Evolutionary conservation across 2,329 filamentous ascomycete species (phyloP), one percentile per base, ranked within the genome.

Genomic region (Fusarium zealandicum): DNA sequence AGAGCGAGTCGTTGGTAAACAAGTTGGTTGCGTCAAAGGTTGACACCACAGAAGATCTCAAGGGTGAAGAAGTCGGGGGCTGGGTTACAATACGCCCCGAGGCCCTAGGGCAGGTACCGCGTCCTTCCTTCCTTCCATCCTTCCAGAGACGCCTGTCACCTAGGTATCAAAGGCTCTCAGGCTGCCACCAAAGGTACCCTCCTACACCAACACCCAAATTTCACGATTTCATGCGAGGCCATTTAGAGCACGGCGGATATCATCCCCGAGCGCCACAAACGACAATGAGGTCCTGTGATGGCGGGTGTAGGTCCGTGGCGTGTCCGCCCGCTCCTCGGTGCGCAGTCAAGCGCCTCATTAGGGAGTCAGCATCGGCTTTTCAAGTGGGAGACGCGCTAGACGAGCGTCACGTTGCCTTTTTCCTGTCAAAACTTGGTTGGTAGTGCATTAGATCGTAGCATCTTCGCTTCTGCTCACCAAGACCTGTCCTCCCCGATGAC

Each of bases 301-400:
- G 48, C 56, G 55, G 59, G 40, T 44, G 50, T 51, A 61, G 64
- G 59, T 61, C 64, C 64, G 61, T 65, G 56, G 64, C 64, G 61
- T 58, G 42, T 58, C 60, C 51, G 49, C 52, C 57, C 62, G 63
- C 51, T 37, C 30, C 35, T 51, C 45, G 31, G 42, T 27, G 35
- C 22, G 37, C 44, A 56, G 32, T 45, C 32, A 61, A 39, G 32
- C 33, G 55, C 52, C 47, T 58, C 39, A 7, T 35, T 39, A 42
- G 37, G 46, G 41, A 35, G 30, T 28, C 35, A 40, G 44, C 27
- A 14, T 32, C 12, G 30, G 30, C 31, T 17, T 7, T 18, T n/a
- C 37, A 36, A 11, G 28, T 18, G n/a, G 32, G n/a, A 18, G 40
- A 28, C 27, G 48, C 31, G 16, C 30, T 50, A 41, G 20, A 6